Evolutionary conservation across 108 stramenopile genomes (phyloP).

Genomic region (Conticribra guillardii): DNA sequence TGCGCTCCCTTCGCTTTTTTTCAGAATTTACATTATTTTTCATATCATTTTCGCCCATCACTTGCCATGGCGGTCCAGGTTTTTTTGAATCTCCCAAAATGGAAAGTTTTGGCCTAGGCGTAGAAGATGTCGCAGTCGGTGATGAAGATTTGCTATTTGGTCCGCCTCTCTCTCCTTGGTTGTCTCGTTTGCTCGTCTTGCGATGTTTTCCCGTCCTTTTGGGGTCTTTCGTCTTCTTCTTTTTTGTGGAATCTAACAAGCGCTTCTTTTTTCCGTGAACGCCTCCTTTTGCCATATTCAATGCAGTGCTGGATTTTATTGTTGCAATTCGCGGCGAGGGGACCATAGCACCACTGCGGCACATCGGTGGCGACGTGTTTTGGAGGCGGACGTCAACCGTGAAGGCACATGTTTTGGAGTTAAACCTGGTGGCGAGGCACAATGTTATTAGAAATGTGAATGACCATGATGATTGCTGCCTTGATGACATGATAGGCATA

Average conservation of each 20-base stretch:
- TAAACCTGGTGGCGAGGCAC: not conserved
- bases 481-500: not conserved
- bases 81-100: constrained; percentile 29
- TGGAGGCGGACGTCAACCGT: not conserved
- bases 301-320: not conserved
- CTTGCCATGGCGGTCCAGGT: constrained; percentile 80
- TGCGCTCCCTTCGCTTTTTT: constrained; percentile 63
- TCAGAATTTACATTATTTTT: constrained; percentile 67
- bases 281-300: constrained; percentile 44
- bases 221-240: constrained; percentile 40
- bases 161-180: constrained; percentile 8
- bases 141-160: constrained; percentile 18
- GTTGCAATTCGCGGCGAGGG: not conserved
- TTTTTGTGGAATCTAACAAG: constrained; percentile 30
- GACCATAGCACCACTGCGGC: not conserved
- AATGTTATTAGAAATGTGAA: not conserved
- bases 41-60: constrained; percentile 67
- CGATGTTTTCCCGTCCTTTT: constrained; percentile 36
- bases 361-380: no score
- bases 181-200: constrained; percentile 45
- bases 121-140: constrained; percentile 20
- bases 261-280: constrained; percentile 46
- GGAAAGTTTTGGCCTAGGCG: constrained; percentile 30
- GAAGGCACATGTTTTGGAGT: constrained; percentile 15
- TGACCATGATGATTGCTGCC: constrained; percentile 1